phyloP scores from a whole-genome alignment of 2,329 filamentous ascomycete genomes.

The Fusarium chuoi region DNA sequence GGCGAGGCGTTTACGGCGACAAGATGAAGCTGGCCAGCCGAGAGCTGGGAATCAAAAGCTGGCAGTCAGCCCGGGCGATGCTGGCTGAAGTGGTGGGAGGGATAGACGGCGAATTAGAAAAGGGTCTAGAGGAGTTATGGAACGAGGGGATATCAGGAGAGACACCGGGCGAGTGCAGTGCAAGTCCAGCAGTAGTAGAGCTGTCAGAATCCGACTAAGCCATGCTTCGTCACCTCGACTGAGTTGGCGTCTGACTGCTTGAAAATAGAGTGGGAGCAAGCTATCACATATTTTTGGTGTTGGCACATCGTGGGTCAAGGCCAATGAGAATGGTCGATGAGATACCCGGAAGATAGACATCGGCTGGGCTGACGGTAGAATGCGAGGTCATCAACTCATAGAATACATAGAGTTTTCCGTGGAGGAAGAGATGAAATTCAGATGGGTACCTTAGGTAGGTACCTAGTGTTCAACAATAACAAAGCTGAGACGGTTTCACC shows the following conservation, averaged over 20 bases:
- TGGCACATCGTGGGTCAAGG: neutral
- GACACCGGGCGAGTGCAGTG: slow-evolving; percentile 25
- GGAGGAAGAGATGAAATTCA: neutral
- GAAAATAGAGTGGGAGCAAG: slow-evolving; percentile 2
- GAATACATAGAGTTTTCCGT: neutral
- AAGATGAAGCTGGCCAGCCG: slow-evolving; percentile 55
- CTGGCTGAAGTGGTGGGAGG: slow-evolving; percentile 54
- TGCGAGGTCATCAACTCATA: slow-evolving; percentile 1
- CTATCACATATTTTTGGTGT: slow-evolving; percentile 14
- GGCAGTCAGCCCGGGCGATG: slow-evolving; percentile 52
- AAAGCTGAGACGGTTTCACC: slow-evolving; percentile 1
- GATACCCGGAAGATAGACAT: neutral
- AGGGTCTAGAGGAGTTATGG: slow-evolving; percentile 54
- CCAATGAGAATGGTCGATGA: neutral
- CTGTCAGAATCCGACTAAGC: slow-evolving; percentile 40
- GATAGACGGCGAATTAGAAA: slow-evolving; percentile 54
- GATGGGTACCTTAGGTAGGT: neutral
- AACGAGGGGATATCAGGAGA: slow-evolving; percentile 49
- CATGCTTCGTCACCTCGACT: slow-evolving; percentile 15
- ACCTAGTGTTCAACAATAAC: neutral
- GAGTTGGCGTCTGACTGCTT: slow-evolving; percentile 15
- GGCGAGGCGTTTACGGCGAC: slow-evolving; percentile 52
- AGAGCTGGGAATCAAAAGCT: slow-evolving; percentile 51
- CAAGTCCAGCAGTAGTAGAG: slow-evolving; percentile 41
- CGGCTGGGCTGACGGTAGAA: neutral